Evolutionary conservation across 75 land plant genomes (phyloP), one percentile per base, ranked within the genome.

Genomic region (Pinus tabuliformis): DNA sequence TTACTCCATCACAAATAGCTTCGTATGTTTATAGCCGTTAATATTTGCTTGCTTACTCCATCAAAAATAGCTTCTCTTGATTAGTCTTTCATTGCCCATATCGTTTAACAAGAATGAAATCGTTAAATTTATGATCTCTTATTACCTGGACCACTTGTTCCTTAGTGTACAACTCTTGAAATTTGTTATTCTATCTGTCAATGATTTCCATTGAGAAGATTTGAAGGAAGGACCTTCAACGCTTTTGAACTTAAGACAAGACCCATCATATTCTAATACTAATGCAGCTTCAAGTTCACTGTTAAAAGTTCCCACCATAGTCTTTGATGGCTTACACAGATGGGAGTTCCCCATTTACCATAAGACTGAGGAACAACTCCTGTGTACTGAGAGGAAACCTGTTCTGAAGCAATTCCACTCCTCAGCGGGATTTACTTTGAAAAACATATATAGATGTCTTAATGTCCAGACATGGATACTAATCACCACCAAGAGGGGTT

Each of bases 301-400:
- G 62, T 77, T 80, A 76, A 86, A 86, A 16, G 88, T 86, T 20
- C 88, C 88, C 77, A 86, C 88, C 86, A 86, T 39, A 86, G 56
- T 5, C 88, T 65, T 15, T 78, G 82, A 72, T 83, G 80, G 58
- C 76, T 83, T 61, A 83, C 86, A 28, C 83, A 86, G 30, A 86
- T 86, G 73, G 83, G 86, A 12, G 88, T 82, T 30, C 86, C 88
- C 86, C 86, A 86, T 65, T 85, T 72, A 24, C 86, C 82, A 45
- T 83, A 80, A 4, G 82, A 81, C 64, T 83, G 82, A 26, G 88
- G 88, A 12, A 86, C 85, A 56, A 86, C 88, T 26, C 85, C 88
- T 37, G 80, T 80, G 54, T 66, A 82, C 68, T 64, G 3, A 17
- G 61, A 59, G 8, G 49, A 45, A 45, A 45, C 5, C 49, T 6